A percentile compares a stretch with the other conserved stretches of the same genome.
Evolutionary conservation across 1,139 yeast genomes (phyloP).

Genomic region (Arxiozyma slooffiae): DNA sequence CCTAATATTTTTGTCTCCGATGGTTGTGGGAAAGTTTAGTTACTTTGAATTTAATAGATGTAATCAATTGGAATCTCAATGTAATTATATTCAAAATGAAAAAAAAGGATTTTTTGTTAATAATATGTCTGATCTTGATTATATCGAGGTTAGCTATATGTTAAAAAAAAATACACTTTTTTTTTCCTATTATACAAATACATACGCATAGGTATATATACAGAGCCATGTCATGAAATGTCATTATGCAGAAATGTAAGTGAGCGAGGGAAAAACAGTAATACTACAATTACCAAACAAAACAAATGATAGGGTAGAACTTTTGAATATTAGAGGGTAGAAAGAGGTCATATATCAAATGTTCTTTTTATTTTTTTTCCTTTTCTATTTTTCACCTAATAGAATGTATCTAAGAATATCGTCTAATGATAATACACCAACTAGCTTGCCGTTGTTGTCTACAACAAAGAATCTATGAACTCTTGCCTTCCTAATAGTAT

Average conservation of each 20-base stretch:
- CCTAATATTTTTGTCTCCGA: too few species aligned
- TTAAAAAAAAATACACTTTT: too few species aligned
- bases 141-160: too few species aligned
- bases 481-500: slow-evolving; percentile 83
- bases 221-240: not conserved
- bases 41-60: too few species aligned
- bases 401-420: slow-evolving; percentile 81
- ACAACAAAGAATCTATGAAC: slow-evolving; percentile 89
- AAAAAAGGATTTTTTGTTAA: not conserved
- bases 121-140: not conserved
- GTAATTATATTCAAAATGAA: too few species aligned
- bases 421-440: slow-evolving; percentile 82
- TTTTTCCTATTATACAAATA: too few species aligned
- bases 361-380: not conserved
- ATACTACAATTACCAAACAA: too few species aligned
- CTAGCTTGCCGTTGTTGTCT: slow-evolving; percentile 63
- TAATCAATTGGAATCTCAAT: too few species aligned
- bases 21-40: too few species aligned
- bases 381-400: slow-evolving; percentile 43
- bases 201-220: too few species aligned
- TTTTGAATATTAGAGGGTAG: not conserved
- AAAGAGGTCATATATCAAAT: not conserved
- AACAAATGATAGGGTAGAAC: not conserved
- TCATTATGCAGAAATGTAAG: not conserved
- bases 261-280: not conserved